A percentile compares a stretch with the other conserved stretches of the same genome.
phyloP scores from a whole-genome alignment of 306 rosid species.

The Glycyrrhiza uralensis region DNA sequence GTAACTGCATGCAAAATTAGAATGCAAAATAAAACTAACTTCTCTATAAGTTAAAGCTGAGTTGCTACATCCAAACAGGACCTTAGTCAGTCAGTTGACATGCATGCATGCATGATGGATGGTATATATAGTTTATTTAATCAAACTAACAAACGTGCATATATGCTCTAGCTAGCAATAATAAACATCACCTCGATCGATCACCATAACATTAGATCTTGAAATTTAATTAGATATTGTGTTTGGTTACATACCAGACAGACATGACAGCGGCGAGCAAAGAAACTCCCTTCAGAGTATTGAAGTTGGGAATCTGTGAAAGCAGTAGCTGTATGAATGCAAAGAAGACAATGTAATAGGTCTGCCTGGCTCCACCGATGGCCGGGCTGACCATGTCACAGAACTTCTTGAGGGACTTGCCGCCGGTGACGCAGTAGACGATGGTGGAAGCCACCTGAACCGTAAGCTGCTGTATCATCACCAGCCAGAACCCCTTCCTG shows the following conservation, averaged over 20 bases:
- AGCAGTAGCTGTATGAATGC: slow-evolving; percentile 32
- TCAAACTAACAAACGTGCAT: too few relatives aligned
- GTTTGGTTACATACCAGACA: slow-evolving; percentile 13
- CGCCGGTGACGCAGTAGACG: slow-evolving; percentile 68
- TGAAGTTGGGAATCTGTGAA: slow-evolving; percentile 67
- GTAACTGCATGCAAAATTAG: slow-evolving; percentile 50
- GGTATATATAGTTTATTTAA: too few relatives aligned
- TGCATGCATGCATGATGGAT: too few relatives aligned
- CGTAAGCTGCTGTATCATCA: slow-evolving; percentile 51
- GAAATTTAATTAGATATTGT: neutral
- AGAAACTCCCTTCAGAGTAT: slow-evolving; percentile 51
- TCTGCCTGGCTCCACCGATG: slow-evolving; percentile 18
- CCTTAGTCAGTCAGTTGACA: too few relatives aligned
- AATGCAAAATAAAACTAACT: too few relatives aligned
- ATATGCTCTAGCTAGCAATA: too few relatives aligned
- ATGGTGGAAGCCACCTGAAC: slow-evolving; percentile 59
- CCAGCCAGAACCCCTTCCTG: slow-evolving; percentile 48
- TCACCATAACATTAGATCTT: neutral
- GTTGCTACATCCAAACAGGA: too few relatives aligned
- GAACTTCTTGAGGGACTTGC: slow-evolving; percentile 63
- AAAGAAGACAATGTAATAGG: slow-evolving; percentile 54
- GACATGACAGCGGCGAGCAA: slow-evolving; percentile 64
- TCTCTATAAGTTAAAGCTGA: too few relatives aligned
- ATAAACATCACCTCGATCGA: too few relatives aligned
- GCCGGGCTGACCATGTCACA: neutral